Base-by-base conservation (phyloP, 208 protist genomes). In the Acanthamoeba healyi region DNA sequence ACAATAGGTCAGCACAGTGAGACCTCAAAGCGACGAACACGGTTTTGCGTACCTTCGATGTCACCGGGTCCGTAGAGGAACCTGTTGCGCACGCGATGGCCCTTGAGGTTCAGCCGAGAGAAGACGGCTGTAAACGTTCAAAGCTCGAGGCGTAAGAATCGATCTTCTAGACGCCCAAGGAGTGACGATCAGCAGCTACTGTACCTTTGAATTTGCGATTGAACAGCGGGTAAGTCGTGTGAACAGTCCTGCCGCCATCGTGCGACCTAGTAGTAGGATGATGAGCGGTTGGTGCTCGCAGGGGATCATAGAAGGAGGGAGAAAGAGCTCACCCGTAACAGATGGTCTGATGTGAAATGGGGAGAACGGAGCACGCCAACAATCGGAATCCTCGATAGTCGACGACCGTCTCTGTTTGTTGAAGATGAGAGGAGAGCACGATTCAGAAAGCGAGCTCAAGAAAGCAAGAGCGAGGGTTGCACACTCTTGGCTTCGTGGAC, bases 301-400 rank as follows among this genome's bases (percentile, higher is more conserved):
- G 12, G 44, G 12, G 44, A 49, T 4, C 44, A 49, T 4, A 49
- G 44, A 49, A 49, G 7, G 12, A 4, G 12, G 44, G 12, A 49
- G 44, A 49, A 12, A 49, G 44, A 49, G 44, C 44, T 49, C 14
- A 88, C 79, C 79, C 79, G 32, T 88, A 88, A 10, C 40, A 51
- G 6, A 88, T 51, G n/a, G 79, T 88, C 49, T 88, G 10, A 24
- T 63, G 79, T 0, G 44, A 63, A 24, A 94, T 49, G 49, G 93
- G 93, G 7, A 94, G 17, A 0, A 86, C 54, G 9, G 93, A 94
- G 19, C 6, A 36, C 19, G 93, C 93, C 26, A 63, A 22, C 34
- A 94, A 36, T 0, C 93, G 63, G 34, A 87, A 94, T 34, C 93
- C 93, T 3, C 36, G 63, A 17, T 91, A 94, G 72, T 94, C 93